Base-by-base conservation (phyloP, 108 stramenopile species). In the Schizochytrium sp. region DNA sequence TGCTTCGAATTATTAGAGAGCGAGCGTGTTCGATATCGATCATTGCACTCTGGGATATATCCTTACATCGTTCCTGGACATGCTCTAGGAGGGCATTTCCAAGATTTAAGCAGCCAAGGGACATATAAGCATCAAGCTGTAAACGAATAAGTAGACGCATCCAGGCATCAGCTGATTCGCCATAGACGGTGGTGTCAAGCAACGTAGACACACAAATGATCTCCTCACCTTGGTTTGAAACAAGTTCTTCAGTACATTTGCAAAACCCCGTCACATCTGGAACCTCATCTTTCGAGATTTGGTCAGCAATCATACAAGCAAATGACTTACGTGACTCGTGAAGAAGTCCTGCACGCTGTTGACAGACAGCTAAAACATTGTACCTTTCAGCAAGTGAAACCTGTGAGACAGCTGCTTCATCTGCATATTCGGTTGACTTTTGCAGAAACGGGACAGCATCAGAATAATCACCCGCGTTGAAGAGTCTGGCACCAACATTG, bases 361-460 rank as follows among this genome's bases (percentile, higher is more conserved):
- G 64, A 15, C 64, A 69, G 28, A 69, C 64, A 5, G 64, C 64
- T 38, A 69, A 44, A 38, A 69, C 44, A 38, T 69, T 69, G 64
- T 44, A 69, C 42, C 64, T 38, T 15, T 69, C 64, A 8, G 2
- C 7, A 8, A 69, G 64, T 7, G 64, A 69, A 44, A 69, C 64
- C 44, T 69, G 64, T 69, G 64, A 8, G 5, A 44, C 12, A 10
- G 64, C 12, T 44, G 64, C 12, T 38, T 38, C 0, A 44, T 15
- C 15, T 44, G 28, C 28, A 38, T 44, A 38, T 38, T 69, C 19
- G 44, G 64, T 69, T 15, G 64, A 69, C 10, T 8, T 38, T 15
- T 69, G 64, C 64, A 69, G 44, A 38, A 69, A 69, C 5, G 2
- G 10, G 42, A 69, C 64, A 0, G 64, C 64, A 8, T 12, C 12